Evolutionary conservation across 495 filamentous ascomycete species (phyloP).

Genomic region (Xylaria grammica): DNA sequence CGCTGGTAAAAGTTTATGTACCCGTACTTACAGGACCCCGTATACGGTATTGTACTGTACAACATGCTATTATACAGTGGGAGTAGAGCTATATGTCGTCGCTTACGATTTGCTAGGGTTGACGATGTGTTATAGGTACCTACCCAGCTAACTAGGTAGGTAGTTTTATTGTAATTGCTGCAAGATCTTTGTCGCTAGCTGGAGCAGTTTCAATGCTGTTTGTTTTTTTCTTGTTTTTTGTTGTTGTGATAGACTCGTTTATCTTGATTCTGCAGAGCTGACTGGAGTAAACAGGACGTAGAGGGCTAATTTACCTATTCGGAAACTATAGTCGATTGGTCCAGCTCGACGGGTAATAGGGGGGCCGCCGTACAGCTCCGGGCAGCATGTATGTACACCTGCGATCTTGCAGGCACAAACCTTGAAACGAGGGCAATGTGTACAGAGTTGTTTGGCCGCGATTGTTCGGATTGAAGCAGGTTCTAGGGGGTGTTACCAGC

Average conservation of each 20-base stretch:
- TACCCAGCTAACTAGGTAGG: no score
- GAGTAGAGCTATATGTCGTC: no score
- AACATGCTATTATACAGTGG: neutral
- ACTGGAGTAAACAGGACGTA: neutral
- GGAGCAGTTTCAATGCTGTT: neutral
- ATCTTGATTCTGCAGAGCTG: neutral
- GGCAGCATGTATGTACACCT: neutral
- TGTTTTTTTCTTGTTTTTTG: neutral
- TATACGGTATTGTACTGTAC: neutral
- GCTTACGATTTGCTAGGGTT: no score
- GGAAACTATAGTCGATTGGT: neutral
- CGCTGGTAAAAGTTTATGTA: no score
- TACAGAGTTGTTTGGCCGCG: neutral
- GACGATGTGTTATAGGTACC: no score
- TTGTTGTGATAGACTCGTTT: neutral
- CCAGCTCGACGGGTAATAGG: neutral
- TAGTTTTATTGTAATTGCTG: neutral
- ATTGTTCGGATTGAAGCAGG: constrained; percentile 4
- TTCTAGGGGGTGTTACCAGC: neutral
- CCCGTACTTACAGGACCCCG: no score
- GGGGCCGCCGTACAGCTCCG: no score
- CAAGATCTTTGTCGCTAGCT: neutral
- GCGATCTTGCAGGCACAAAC: no score
- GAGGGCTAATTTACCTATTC: neutral
- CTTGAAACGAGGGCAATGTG: neutral